Evolutionary conservation across 2,329 filamentous ascomycete species (phyloP).

Genomic region (Ophiostoma montium): DNA sequence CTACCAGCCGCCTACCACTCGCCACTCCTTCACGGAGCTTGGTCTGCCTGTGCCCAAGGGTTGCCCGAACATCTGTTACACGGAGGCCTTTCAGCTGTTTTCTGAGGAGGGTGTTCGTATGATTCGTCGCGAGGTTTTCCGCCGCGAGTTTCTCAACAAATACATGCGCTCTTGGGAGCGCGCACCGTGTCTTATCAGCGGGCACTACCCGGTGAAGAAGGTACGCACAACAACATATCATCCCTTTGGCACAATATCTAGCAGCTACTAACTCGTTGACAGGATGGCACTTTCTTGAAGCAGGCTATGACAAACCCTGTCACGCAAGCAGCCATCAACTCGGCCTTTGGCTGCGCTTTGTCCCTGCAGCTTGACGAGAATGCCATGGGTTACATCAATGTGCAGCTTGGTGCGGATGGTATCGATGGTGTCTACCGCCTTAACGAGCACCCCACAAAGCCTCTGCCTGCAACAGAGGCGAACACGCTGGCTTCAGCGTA

Average conservation of each 20-base stretch:
- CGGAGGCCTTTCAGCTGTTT: slow-evolving; percentile 11
- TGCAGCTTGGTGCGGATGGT: slow-evolving; percentile 10
- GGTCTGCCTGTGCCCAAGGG: slow-evolving; percentile 7
- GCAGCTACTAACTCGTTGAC: not conserved
- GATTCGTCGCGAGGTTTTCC: slow-evolving; percentile 11
- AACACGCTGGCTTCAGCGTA: not conserved
- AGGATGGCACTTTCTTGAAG: not conserved
- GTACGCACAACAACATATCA: not conserved
- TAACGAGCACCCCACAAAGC: slow-evolving; percentile 4
- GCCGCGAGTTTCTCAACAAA: slow-evolving; percentile 11
- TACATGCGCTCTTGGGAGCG: slow-evolving; percentile 12
- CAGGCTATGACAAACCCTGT: slow-evolving; percentile 2
- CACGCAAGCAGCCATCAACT: not conserved
- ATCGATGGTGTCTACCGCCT: slow-evolving; percentile 10
- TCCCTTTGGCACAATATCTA: not conserved
- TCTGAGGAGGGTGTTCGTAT: slow-evolving; percentile 11
- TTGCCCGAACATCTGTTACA: slow-evolving; percentile 9
- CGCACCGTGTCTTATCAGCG: slow-evolving; percentile 11
- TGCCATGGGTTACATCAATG: slow-evolving; percentile 12
- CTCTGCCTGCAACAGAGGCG: not conserved
- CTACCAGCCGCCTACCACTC: slow-evolving; percentile 8
- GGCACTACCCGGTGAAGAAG: slow-evolving; percentile 5
- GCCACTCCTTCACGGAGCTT: slow-evolving; percentile 9
- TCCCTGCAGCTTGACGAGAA: slow-evolving; percentile 8
- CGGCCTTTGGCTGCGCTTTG: not conserved